Percentiles rank a stretch among this genome's conserved stretches.
Evolutionary conservation across 2,329 filamentous ascomycete genomes (phyloP).

Genomic region (Botrytis tulipae): DNA sequence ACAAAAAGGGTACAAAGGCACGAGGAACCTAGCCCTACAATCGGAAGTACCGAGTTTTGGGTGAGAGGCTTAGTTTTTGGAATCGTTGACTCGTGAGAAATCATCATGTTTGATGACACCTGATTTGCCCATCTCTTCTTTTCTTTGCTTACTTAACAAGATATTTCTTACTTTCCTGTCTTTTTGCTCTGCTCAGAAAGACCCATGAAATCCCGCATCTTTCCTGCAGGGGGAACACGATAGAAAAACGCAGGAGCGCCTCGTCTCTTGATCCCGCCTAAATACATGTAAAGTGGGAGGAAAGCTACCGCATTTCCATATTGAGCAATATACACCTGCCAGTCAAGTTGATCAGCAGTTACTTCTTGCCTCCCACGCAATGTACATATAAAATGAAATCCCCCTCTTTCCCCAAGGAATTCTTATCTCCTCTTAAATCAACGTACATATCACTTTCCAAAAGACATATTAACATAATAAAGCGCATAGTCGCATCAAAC

Average conservation of each 20-base stretch:
- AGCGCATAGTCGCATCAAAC: neutral
- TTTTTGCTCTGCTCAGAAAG: neutral
- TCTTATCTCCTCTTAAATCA: neutral
- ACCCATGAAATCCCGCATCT: neutral
- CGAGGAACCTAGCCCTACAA: neutral
- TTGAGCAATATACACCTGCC: neutral
- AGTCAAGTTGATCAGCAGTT: constrained; percentile 14
- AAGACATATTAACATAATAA: neutral
- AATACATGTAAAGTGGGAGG: neutral
- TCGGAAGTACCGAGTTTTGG: constrained; percentile 4
- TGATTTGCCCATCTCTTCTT: neutral
- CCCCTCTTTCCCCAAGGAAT: neutral
- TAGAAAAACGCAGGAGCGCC: neutral
- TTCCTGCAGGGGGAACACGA: constrained; percentile 4
- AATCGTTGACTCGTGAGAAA: neutral
- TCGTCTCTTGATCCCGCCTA: constrained; percentile 5
- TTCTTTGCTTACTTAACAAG: neutral
- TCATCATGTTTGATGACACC: neutral
- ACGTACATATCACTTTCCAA: neutral
- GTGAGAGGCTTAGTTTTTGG: neutral
- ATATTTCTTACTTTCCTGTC: neutral
- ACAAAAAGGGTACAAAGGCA: neutral
- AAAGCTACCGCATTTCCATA: neutral
- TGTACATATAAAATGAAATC: constrained; percentile 10
- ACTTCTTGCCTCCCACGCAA: neutral